Evolutionary conservation across 2,329 filamentous ascomycete species (phyloP), one percentile per base, ranked within the genome.

Genomic region (Geosmithia putterillii): DNA sequence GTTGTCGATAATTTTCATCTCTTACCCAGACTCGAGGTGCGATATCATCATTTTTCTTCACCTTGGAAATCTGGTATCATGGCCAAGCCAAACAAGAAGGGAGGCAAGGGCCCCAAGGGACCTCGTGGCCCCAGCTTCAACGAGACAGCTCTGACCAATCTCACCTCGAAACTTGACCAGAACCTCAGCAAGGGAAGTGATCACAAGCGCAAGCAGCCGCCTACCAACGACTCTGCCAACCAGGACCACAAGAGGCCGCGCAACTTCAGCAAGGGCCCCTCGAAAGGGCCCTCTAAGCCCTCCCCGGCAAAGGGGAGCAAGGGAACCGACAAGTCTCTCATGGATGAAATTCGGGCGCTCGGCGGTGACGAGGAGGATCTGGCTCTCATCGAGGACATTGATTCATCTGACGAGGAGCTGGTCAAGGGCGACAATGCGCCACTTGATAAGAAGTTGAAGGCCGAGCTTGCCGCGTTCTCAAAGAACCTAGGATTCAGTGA

Each of bases 311-410:
- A 42, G 36, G 40, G 37, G 19, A 17, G 28, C 9, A 51, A 51
- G 20, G 44, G 47, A 32, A 25, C 39, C n/a, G 43, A 43, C 15
- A 51, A 55, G 10, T 53, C 58, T 20, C 62, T 83, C 4, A 61
- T 83, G 7, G 70, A 76, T 44, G 80, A 83, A 53, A 83, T 83
- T 47, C 66, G 70, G 49, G 76, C 75, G 14, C 63, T 84, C 2
- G 80, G 79, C 3, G 80, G 80, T 14, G 76, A 81, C 43, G 75
- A 83, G 57, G 68, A 76, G 37, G 80, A 83, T 48, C 57, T 81
- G 38, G 72, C 76, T 32, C 67, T 83, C 28, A 70, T 83, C 43
- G 72, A 69, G 37, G 74, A 72, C 46, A 61, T 66, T 12, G 61
- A 65, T 28, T 69, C 65, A 4, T 63, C 65, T 17, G 62, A 66